Conservation (phyloP, 768 basidiomycete species). For the Auriscalpium orientale region DNA sequence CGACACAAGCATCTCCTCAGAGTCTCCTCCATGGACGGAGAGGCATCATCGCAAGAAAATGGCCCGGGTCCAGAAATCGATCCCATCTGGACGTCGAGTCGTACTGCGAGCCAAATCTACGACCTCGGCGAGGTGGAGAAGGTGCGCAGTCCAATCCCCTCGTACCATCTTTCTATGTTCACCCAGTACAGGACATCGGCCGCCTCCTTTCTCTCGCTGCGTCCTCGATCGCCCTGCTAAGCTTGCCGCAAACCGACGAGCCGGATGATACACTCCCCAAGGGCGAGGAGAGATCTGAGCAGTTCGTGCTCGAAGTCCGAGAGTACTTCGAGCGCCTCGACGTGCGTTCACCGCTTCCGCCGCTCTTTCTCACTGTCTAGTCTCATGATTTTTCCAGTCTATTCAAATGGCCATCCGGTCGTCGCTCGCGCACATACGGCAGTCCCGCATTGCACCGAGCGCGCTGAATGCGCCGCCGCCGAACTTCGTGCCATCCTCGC, state of each 20-base stretch:
- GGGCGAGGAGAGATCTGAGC: conserved; percentile 78
- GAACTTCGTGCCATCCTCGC: conserved; percentile 67
- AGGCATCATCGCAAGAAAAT: neutral
- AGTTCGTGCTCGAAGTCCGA: conserved; percentile 78
- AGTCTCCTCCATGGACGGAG: neutral
- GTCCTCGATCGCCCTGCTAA: conserved; percentile 70
- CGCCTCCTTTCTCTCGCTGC: conserved; percentile 69
- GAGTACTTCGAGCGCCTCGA: conserved; percentile 81
- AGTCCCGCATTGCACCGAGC: conserved; percentile 79
- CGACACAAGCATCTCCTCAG: too few species aligned
- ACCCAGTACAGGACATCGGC: conserved; percentile 55
- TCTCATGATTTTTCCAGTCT: conserved; percentile 33
- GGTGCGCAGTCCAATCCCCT: conserved; percentile 28
- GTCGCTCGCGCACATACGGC: conserved; percentile 72
- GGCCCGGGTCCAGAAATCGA: conserved; percentile 41
- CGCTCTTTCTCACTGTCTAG: neutral
- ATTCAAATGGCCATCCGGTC: conserved; percentile 73
- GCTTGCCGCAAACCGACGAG: conserved; percentile 75
- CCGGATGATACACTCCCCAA: conserved; percentile 63
- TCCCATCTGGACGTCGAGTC: conserved; percentile 75
- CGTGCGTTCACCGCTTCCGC: conserved; percentile 28
- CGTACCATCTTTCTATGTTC: neutral
- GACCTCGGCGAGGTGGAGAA: conserved; percentile 77
- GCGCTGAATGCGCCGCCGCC: conserved; percentile 75
- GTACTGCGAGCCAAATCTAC: conserved; percentile 75